Base-by-base conservation (phyloP, 345 rosid genomes). In the Moringa oleifera region DNA sequence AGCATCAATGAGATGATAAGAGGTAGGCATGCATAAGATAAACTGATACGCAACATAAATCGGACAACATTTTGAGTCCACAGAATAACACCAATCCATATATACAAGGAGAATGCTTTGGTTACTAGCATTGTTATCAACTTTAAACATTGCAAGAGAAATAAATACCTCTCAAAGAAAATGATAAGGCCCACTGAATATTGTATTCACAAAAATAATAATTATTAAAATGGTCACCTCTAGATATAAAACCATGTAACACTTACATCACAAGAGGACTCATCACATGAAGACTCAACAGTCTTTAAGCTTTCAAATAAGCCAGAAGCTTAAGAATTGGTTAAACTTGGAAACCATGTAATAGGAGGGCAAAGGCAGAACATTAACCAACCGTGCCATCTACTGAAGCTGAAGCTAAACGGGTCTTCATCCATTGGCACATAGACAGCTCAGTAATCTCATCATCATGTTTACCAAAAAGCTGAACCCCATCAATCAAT, bases 371-470 rank as follows among this genome's bases (percentile, higher is more conserved):
- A n/a, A 20, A 23, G 55, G 55, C 12, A 25, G 59, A 33, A n/a
- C n/a, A n/a, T n/a, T n/a, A 62, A 65, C 90, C 54, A 51, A 87
- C 90, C 75, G 79, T 74, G 71, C 95, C 95, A 79, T 87, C 95
- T 28, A 66, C 57, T 9, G 95, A 85, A 79, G 95, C 88, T 58
- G 95, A 87, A 71, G 81, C 90, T 67, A 85, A 73, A 53, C 88
- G 83, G 60, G 83, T 82, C 16, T 81, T 81, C 86, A 87, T 74
- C 94, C 90, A 84, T 61, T 82, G 90, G 70, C 86, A 87, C 94
- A 87, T 87, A 41, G 90, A 84, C 51, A 87, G 65, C 62, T 79
- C 88, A 6, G 90, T 87, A 17, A 87, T 79, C 62, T 79, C 81
- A 13, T 72, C 87, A 46, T 87, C 90, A 78, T 87, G 95, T 75